Percentiles rank a stretch among this genome's conserved stretches.
phyloP scores from a whole-genome alignment of 495 filamentous ascomycete species.

The Penicillium parvum region DNA sequence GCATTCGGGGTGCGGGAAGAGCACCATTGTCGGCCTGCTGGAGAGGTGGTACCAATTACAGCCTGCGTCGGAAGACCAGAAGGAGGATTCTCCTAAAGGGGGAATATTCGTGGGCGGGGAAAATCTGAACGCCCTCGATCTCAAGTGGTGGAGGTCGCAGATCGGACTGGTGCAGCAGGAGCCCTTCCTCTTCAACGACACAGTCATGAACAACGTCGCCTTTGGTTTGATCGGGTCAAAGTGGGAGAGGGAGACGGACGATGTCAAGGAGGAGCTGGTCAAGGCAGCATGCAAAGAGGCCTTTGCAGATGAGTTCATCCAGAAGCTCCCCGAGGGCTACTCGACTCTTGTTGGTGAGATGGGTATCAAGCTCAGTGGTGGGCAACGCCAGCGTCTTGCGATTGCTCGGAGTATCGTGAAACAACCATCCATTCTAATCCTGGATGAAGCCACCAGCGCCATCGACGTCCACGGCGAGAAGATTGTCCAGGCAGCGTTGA shows the following conservation, averaged over 20 bases:
- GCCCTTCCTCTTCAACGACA: slow-evolving; percentile 57
- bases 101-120: slow-evolving; percentile 71
- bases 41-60: slow-evolving; percentile 70
- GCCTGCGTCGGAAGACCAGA: background rate
- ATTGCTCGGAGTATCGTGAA: slow-evolving; percentile 60
- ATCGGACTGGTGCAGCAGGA: slow-evolving; percentile 45
- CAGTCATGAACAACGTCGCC: slow-evolving; percentile 72
- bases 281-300: slow-evolving; percentile 62
- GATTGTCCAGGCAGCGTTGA: slow-evolving; percentile 45
- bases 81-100: slow-evolving; percentile 54
- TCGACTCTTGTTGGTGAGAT: slow-evolving; percentile 33
- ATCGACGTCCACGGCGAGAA: slow-evolving; percentile 47
- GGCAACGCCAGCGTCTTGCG: slow-evolving; percentile 71
- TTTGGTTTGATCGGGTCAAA: slow-evolving; percentile 68
- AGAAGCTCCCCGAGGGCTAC: slow-evolving; percentile 33
- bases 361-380: slow-evolving; percentile 33
- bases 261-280: slow-evolving; percentile 41
- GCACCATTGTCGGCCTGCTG: slow-evolving; percentile 79
- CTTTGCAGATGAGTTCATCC: slow-evolving; percentile 44
- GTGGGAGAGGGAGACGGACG: slow-evolving; percentile 48
- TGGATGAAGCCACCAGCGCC: slow-evolving; percentile 53
- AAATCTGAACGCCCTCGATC: slow-evolving; percentile 64
- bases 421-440: slow-evolving; percentile 46
- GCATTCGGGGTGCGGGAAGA: slow-evolving; percentile 75
- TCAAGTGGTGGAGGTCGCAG: slow-evolving; percentile 64